Percentiles rank a stretch among this genome's conserved stretches.
These are phyloP conservation scores for Verticillium klebahnii DNA, from an alignment of 2,329 filamentous ascomycete species.

Conservation along the genomic window DNA sequence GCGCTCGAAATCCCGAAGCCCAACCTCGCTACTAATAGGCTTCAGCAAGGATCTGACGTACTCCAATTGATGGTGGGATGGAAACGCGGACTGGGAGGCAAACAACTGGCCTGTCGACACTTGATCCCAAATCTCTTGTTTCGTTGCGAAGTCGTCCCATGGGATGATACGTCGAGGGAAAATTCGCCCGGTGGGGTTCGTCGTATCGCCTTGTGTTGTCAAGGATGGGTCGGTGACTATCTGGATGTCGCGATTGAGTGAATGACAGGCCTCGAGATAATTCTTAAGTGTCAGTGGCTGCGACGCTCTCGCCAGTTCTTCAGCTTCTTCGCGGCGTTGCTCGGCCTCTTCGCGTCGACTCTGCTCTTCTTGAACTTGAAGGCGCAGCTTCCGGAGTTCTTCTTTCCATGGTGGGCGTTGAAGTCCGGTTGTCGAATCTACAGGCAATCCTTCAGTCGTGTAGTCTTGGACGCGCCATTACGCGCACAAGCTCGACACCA, in stretches of 20 bases:
- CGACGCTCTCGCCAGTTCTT: slow-evolving; percentile 13
- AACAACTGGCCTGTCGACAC: slow-evolving; percentile 20
- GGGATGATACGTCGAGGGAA: slow-evolving; percentile 30
- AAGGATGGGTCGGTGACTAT: slow-evolving; percentile 23
- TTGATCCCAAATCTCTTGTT: slow-evolving; percentile 26
- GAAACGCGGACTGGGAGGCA: slow-evolving; percentile 21
- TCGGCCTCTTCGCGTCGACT: slow-evolving; percentile 7
- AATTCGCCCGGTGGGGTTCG: slow-evolving; percentile 25
- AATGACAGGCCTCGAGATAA: slow-evolving; percentile 28
- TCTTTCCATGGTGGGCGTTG: no score
- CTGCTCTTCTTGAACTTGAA: no score
- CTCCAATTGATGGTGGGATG: slow-evolving; percentile 25
- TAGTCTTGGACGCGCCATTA: no score
- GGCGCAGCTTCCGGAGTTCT: no score
- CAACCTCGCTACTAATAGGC: slow-evolving; percentile 28
- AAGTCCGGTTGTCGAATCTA: no score
- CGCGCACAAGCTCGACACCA: no score
- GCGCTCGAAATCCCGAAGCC: slow-evolving; percentile 27
- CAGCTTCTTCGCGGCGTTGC: slow-evolving; percentile 19
- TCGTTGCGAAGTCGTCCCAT: slow-evolving; percentile 25
- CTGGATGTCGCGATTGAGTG: slow-evolving; percentile 21
- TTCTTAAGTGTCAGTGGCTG: slow-evolving; percentile 14
- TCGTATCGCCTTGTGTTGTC: slow-evolving; percentile 27
- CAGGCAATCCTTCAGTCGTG: no score
- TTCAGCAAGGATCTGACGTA: slow-evolving; percentile 22